phyloP scores from a whole-genome alignment of 306 rosid genomes.

The Vigna angularis region DNA sequence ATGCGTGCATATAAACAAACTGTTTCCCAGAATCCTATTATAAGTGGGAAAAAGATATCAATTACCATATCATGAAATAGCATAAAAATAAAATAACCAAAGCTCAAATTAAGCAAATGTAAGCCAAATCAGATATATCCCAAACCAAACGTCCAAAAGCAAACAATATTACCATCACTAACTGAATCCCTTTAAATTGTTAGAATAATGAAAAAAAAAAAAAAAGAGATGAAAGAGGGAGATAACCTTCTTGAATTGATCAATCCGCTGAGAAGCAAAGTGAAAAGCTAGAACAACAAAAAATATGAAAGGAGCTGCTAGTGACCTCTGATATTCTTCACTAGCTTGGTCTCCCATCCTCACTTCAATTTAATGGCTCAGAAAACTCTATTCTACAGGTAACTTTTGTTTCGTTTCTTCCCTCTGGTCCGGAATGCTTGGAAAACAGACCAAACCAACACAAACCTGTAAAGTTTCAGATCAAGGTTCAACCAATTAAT shows the following conservation, averaged over 20 bases:
- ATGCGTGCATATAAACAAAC: not conserved
- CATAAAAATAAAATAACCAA: conserved; percentile 16
- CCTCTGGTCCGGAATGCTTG: not conserved
- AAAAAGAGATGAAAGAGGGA: not conserved
- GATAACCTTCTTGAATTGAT: conserved; percentile 63
- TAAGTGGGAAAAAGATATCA: not conserved
- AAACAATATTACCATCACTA: not conserved
- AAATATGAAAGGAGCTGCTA: conserved; percentile 72
- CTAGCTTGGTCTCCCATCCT: conserved; percentile 51
- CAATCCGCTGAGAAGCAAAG: conserved; percentile 61
- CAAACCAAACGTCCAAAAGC: not conserved
- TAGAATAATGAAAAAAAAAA: not conserved
- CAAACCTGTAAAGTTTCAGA: not conserved
- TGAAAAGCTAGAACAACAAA: conserved; percentile 64
- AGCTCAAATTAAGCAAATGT: conserved; percentile 12
- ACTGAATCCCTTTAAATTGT: not conserved
- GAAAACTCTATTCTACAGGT: not conserved
- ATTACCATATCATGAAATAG: not conserved
- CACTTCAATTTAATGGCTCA: conserved; percentile 18
- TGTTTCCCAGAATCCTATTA: not conserved
- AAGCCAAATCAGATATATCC: not conserved
- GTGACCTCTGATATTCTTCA: conserved; percentile 51
- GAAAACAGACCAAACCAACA: not conserved
- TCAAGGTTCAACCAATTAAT: not conserved
- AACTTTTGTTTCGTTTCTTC: not conserved